Evolutionary conservation across 495 filamentous ascomycete genomes (phyloP).

Genomic region (Chaetomium tenue): DNA sequence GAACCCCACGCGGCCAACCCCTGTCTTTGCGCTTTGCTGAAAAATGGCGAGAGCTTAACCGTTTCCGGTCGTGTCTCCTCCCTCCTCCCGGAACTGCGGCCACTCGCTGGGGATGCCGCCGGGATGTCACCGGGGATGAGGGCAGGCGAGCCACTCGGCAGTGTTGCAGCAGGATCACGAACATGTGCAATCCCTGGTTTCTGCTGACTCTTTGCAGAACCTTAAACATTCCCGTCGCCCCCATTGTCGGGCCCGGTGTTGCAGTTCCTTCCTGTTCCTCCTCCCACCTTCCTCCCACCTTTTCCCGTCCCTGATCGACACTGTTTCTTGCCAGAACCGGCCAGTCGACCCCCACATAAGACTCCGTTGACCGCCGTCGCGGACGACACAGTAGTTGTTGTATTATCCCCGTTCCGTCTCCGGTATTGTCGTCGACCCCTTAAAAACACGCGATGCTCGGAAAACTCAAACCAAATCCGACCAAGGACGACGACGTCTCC

Average conservation of each 20-base stretch:
- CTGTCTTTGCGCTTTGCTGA: background rate
- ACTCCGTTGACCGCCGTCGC: background rate
- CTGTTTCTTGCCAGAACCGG: constrained; percentile 3
- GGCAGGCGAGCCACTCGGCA: background rate
- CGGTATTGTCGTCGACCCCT: too few relatives aligned
- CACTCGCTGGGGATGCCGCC: background rate
- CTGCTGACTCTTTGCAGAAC: background rate
- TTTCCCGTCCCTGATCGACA: constrained; percentile 16
- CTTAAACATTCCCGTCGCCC: constrained; percentile 4
- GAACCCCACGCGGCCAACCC: background rate
- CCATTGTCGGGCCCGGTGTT: background rate
- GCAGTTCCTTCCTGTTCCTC: background rate
- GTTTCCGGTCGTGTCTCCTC: background rate
- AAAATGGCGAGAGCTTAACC: background rate
- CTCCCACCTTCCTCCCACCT: background rate
- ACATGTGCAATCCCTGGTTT: background rate
- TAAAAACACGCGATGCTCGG: background rate
- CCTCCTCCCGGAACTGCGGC: background rate
- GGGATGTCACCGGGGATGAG: background rate
- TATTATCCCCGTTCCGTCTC: background rate
- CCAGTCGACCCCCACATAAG: background rate
- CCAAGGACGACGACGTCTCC: background rate
- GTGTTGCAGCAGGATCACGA: background rate
- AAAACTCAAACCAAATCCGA: background rate
- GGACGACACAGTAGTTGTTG: too few relatives aligned